A percentile compares a stretch with the other conserved stretches of the same genome.
Evolutionary conservation across 805 yeast species (phyloP).

Genomic region (Nakazawaea ambrosiae): DNA sequence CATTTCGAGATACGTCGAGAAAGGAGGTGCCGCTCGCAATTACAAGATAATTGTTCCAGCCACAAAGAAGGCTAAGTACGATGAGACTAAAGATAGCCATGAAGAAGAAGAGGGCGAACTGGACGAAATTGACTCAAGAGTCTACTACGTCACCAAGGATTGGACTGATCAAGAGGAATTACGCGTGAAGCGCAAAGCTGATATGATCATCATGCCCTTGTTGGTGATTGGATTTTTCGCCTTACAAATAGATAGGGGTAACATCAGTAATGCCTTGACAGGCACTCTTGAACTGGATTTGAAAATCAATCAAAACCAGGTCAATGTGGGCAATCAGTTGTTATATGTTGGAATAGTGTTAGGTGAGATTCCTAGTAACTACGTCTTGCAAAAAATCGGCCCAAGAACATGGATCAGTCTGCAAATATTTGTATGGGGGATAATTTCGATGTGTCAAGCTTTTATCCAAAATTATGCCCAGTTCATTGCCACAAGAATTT

Average conservation of each 20-base stretch:
- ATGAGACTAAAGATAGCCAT: not conserved
- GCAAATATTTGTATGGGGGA: conserved; percentile 50
- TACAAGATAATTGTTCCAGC: conserved; percentile 1
- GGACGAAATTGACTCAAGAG: not conserved
- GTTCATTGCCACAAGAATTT: conserved; percentile 41
- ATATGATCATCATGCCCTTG: conserved; percentile 14
- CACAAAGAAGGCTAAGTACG: not conserved
- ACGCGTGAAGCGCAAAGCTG: conserved; percentile 13
- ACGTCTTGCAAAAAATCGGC: conserved; percentile 57
- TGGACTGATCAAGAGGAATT: conserved; percentile 17
- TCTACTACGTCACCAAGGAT: conserved; percentile 4
- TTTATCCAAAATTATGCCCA: conserved; percentile 32
- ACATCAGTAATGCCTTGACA: conserved; percentile 48
- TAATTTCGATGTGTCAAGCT: conserved; percentile 47
- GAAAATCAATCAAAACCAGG: conserved; percentile 46
- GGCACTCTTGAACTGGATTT: conserved; percentile 50
- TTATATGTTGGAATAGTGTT: conserved; percentile 43
- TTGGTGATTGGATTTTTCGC: conserved; percentile 23
- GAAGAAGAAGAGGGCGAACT: too few species aligned
- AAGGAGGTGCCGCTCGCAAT: too few species aligned
- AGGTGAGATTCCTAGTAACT: conserved; percentile 61
- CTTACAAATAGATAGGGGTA: conserved; percentile 52
- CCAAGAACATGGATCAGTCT: conserved; percentile 57
- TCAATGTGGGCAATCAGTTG: conserved; percentile 52
- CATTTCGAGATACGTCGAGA: too few species aligned